Evolutionary conservation across 495 filamentous ascomycete species (phyloP), one percentile per base, ranked within the genome.

Genomic region (Aspergillus wentii): DNA sequence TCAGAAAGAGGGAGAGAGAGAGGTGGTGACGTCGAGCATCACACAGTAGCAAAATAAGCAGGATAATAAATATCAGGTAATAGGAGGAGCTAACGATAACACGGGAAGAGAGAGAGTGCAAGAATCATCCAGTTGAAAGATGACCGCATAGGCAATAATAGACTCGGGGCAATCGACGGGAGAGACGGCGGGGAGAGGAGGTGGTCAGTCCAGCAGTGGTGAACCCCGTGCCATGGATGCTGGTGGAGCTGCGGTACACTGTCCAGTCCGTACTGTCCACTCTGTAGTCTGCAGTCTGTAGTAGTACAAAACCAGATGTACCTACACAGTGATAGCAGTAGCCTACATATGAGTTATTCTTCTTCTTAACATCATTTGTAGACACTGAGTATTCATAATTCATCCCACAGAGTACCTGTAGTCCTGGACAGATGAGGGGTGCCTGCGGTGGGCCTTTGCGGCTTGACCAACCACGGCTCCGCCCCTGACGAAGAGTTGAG

Each of bases 401-500:
- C 5, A 25, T 10, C 22, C 5, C 10, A 25, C 22, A 25, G 22
- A 25, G 22, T 25, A 25, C 22, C 10, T 10, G 22, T 25, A 25
- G 10, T 25, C 22, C 22, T 25, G 22, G 10, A 6, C n/a, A n/a
- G n/a, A n/a, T 54, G 51, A 54, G 46, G 46, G 51, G 51, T 49
- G 43, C 17, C 32, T 38, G 29, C 32, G 37, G 32, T 17, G 21
- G 46, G n/a, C n/a, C n/a, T n/a, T n/a, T n/a, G n/a, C n/a, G n/a
- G n/a, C n/a, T 21, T 33, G 27, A 32, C 51, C 46, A 54, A 50
- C 48, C 33, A 54, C 8, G 33, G 33, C 30, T 33, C 30, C 40
- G 47, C 48, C 51, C 51, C 46, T 49, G 46, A 49, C 33, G 51
- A 46, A 38, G 33, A 27, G 18, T 38, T 42, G 41, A 32, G 32